phyloP scores from a whole-genome alignment of 139 green algal genomes.

The Chlamydomonas incerta region DNA sequence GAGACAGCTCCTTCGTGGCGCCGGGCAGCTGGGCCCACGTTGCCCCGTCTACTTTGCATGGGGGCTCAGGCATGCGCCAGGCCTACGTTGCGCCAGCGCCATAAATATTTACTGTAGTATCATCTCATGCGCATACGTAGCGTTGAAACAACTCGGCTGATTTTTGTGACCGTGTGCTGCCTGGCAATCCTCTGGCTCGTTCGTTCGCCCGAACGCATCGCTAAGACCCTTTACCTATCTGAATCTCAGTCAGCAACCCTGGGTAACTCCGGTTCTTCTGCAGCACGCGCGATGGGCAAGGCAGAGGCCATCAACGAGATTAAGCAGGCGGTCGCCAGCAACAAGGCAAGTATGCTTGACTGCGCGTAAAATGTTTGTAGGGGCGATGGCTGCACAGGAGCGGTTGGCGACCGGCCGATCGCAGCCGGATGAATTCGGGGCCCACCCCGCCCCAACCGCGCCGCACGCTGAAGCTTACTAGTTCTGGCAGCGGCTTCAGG shows the following conservation, averaged over 20 bases:
- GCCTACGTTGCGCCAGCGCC: too few species aligned
- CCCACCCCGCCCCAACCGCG: not conserved
- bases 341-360: constrained; percentile 18
- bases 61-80: too few species aligned
- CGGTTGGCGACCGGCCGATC: not conserved
- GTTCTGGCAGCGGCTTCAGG: too few species aligned
- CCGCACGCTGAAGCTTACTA: not conserved
- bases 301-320: constrained; percentile 9
- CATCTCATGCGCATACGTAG: not conserved
- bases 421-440: not conserved
- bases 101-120: too few species aligned
- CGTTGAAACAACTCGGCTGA: not conserved
- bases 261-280: constrained; percentile 6
- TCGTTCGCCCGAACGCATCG: not conserved
- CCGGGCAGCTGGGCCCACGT: too few species aligned
- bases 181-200: not conserved
- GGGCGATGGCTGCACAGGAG: not conserved
- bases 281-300: constrained; percentile 5
- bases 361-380: too few species aligned
- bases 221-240: not conserved
- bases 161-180: constrained; percentile 5
- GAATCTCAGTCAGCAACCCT: not conserved
- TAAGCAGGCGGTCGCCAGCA: not conserved
- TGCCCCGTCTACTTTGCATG: too few species aligned
- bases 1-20: too few species aligned